Percentiles rank a stretch among this genome's conserved stretches.
Evolutionary conservation across 2,329 filamentous ascomycete genomes (phyloP).

Genomic region (Plectosphaerella sp.): DNA sequence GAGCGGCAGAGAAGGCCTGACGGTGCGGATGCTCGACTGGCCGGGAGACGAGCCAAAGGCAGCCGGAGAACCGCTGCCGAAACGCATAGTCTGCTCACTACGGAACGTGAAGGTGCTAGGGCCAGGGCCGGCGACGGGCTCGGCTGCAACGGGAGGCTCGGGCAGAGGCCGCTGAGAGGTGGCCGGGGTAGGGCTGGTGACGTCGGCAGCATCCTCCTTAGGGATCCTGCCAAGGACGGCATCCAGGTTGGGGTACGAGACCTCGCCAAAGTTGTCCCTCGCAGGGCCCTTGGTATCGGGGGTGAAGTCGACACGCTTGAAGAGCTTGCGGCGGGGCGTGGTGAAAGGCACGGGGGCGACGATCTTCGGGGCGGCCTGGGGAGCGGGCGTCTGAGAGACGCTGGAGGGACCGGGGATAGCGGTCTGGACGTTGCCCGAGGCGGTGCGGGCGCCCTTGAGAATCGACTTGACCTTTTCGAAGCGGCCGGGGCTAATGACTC

Average conservation of each 20-base stretch:
- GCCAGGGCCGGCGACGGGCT: slow-evolving; percentile 42
- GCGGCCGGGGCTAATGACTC: slow-evolving; percentile 42
- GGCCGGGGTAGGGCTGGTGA: neutral
- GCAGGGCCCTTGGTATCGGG: slow-evolving; percentile 56
- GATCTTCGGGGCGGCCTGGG: slow-evolving; percentile 43
- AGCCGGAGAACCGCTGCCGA: slow-evolving; percentile 40
- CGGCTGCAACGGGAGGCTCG: slow-evolving; percentile 11
- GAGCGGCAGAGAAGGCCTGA: slow-evolving; percentile 45
- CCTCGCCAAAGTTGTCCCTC: slow-evolving; percentile 24
- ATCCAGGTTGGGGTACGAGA: slow-evolving; percentile 27
- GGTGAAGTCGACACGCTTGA: slow-evolving; percentile 78
- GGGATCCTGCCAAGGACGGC: slow-evolving; percentile 14
- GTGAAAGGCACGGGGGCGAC: slow-evolving; percentile 50
- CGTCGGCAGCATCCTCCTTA: neutral
- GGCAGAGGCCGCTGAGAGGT: slow-evolving; percentile 13
- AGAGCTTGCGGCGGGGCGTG: slow-evolving; percentile 62
- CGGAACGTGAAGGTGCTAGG: slow-evolving; percentile 56
- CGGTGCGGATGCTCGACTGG: slow-evolving; percentile 58
- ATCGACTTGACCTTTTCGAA: slow-evolving; percentile 57
- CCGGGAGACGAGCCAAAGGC: slow-evolving; percentile 54
- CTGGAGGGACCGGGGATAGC: slow-evolving; percentile 40
- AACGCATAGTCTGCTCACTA: slow-evolving; percentile 60
- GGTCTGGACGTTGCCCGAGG: slow-evolving; percentile 35
- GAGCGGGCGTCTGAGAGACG: slow-evolving; percentile 42
- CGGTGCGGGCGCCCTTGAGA: slow-evolving; percentile 37